phyloP scores from a whole-genome alignment of 352 stramenopile species.

The Phytophthora fragariae region DNA sequence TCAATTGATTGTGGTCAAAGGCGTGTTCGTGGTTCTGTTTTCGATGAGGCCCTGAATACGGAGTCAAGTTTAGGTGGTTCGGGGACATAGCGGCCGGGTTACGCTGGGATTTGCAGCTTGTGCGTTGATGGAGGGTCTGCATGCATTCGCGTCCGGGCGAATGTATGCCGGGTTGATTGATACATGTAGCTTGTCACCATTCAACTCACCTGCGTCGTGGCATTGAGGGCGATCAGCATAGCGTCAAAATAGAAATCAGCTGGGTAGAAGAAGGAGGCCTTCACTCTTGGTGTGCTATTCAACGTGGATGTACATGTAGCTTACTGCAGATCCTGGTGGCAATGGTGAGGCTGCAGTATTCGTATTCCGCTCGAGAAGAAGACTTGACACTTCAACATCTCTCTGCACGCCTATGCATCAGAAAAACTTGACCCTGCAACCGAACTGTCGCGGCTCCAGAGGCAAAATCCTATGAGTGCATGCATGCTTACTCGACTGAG shows the following conservation, averaged over 20 bases:
- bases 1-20: not conserved
- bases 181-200: too few species aligned
- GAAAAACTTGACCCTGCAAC: not conserved
- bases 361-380: not conserved
- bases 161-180: not conserved
- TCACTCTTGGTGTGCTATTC: not conserved
- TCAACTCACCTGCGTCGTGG: conserved; percentile 3
- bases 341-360: not conserved
- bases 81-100: not conserved
- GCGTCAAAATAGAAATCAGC: conserved; percentile 2
- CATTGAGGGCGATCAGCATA: not conserved
- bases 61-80: too few species aligned
- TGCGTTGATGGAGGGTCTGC: not conserved
- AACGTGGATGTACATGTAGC: not conserved
- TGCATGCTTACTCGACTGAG: too few species aligned
- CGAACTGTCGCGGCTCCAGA: not conserved
- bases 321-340: too few species aligned
- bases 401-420: not conserved
- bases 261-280: not conserved
- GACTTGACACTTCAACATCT: not conserved
- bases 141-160: not conserved
- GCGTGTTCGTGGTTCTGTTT: not conserved
- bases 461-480: not conserved
- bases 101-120: not conserved
- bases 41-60: not conserved